These are phyloP conservation scores for Fusarium proliferatum DNA, from an alignment of 2,329 filamentous ascomycete genomes.

Conservation along the genomic window DNA sequence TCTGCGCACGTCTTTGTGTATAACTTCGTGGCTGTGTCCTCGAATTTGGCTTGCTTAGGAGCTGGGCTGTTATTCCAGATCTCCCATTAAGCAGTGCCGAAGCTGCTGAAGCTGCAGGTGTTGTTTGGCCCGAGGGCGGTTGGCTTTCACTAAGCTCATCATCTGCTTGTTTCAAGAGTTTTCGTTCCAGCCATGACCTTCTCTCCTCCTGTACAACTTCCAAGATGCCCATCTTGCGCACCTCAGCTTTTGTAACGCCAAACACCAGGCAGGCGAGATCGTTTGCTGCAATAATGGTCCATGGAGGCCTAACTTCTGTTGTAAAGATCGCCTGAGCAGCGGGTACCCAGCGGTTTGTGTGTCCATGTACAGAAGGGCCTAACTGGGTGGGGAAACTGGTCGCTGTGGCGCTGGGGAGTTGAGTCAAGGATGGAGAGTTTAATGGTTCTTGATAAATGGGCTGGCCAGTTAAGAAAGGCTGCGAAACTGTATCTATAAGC, in stretches of 20 bases:
- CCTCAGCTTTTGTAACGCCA: slow-evolving; percentile 96
- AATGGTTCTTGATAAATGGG: slow-evolving; percentile 51
- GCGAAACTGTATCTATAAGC: slow-evolving; percentile 84
- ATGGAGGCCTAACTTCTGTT: slow-evolving; percentile 89
- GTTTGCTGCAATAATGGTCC: slow-evolving; percentile 96
- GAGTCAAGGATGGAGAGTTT: slow-evolving; percentile 56
- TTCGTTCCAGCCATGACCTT: slow-evolving; percentile 88
- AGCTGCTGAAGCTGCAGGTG: slow-evolving; percentile 55
- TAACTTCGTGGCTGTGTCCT: slow-evolving; percentile 66
- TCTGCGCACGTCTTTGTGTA: slow-evolving; percentile 69
- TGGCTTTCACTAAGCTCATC: slow-evolving; percentile 47
- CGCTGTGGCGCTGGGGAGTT: slow-evolving; percentile 53
- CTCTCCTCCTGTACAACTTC: slow-evolving; percentile 94
- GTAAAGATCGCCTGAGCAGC: slow-evolving; percentile 97
- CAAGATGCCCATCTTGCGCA: slow-evolving; percentile 92
- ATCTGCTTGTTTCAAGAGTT: slow-evolving; percentile 69
- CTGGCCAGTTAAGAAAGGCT: slow-evolving; percentile 74
- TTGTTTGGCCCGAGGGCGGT: slow-evolving; percentile 50
- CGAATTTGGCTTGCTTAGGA: slow-evolving; percentile 84
- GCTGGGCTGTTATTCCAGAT: slow-evolving; percentile 83
- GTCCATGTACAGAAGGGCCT: slow-evolving; percentile 78
- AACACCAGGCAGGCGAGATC: slow-evolving; percentile 98
- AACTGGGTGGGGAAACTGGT: slow-evolving; percentile 60
- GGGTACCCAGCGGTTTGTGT: slow-evolving; percentile 89
- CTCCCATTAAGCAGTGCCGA: slow-evolving; percentile 74